Conservation (phyloP, 257 asterid genomes). For the Primulina tabacum region DNA sequence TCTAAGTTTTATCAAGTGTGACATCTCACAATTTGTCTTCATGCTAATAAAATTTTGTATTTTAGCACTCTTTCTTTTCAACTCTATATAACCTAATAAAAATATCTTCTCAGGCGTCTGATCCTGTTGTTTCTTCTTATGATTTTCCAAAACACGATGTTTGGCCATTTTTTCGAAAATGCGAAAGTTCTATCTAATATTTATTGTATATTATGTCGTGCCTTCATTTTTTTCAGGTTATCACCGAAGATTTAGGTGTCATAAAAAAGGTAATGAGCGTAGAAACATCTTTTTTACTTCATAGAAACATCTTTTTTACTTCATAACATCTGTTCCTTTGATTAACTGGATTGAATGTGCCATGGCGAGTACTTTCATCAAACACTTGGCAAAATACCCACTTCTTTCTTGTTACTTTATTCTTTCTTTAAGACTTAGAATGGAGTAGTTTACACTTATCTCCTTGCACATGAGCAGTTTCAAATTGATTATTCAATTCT, state of each 20-base stretch:
- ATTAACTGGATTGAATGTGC: neutral
- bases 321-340: constrained; percentile 6
- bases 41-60: neutral
- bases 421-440: neutral
- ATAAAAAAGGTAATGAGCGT: constrained; percentile 63
- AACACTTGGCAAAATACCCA: neutral
- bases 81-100: neutral
- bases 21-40: neutral
- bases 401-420: neutral
- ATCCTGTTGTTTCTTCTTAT: constrained; percentile 5
- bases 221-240: constrained; percentile 50
- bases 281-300: neutral
- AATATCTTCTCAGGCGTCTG: neutral
- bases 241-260: constrained; percentile 80
- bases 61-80: no score
- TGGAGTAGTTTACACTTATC: neutral
- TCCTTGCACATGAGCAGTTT: neutral
- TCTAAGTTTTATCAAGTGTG: constrained; percentile 5
- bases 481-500: neutral
- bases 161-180: neutral
- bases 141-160: neutral
- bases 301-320: constrained; percentile 10
- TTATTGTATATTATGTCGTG: constrained; percentile 8
- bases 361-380: neutral
- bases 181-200: constrained; percentile 5